Base-by-base conservation (phyloP, 1,139 yeast species). In the Candida albicans region DNA sequence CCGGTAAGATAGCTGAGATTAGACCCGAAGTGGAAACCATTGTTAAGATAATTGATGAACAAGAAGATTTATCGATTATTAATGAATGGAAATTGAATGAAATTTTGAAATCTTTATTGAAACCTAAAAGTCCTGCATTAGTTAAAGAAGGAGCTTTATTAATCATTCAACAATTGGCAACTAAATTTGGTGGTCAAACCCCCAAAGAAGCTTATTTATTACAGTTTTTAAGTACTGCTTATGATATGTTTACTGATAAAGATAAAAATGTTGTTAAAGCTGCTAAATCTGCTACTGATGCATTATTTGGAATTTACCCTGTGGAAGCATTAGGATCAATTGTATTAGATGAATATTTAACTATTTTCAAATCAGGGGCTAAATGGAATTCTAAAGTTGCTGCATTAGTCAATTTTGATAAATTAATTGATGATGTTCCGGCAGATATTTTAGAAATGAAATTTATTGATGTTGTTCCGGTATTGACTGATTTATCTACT, bases 361-460 rank as follows among this genome's bases (percentile, higher is more conserved):
- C 59, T 12, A 90, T 87, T 61, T 75, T 93, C 56, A 73, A 76
- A 48, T 82, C 91, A 1, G 83, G 96, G 41, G 96, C 96, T 43
- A 93, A 91, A 67, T 91, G 98, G 96, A 95, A 88, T 65, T 78
- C 90, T 40, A 91, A 93, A 66, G 59, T 88, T 42, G 95, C 87
- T 13, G 95, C 95, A 44, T 75, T 93, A 57, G 80, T 78, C 51
- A 61, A 82, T 5, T 69, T 90, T 44, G 96, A 89, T 59, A 83
- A 76, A 59, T 75, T 91, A 45, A 75, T 87, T 47, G 88, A 81
- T 47, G 90, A 87, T 40, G 84, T 87, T 39, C 95, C 97, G 43
- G 81, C 86, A 35, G 98, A 93, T 67, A 74, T 88, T 55, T 71
- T 93, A 56, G 97, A 93, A 66, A 67, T 84, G 59, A 81, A 83